Percentiles rank a stretch among this genome's conserved stretches.
These are phyloP conservation scores for Epichloe scottii DNA, from an alignment of 2,329 filamentous ascomycete species.

Conservation along the genomic window DNA sequence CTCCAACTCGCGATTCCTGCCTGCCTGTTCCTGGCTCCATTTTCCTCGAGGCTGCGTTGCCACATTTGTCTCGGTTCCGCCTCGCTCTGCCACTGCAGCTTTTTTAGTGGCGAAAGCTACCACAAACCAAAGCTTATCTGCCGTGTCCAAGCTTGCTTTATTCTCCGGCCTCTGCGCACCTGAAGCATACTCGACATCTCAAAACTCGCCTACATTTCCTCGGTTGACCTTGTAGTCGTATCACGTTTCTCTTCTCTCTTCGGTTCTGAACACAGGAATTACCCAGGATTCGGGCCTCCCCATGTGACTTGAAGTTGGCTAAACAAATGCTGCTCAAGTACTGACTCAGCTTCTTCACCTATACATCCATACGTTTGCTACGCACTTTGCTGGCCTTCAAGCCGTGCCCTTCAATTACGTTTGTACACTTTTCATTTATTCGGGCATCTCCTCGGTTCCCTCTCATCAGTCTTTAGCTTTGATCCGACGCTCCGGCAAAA, in stretches of 20 bases:
- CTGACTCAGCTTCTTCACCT: neutral
- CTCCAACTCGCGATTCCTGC: neutral
- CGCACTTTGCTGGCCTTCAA: neutral
- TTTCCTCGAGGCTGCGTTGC: neutral
- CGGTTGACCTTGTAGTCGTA: neutral
- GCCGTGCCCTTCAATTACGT: neutral
- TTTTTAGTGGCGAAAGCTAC: neutral
- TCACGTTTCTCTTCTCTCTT: neutral
- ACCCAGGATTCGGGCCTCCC: neutral
- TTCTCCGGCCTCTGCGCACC: neutral
- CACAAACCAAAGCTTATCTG: slow-evolving; percentile 1
- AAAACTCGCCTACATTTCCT: neutral
- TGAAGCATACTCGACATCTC: neutral
- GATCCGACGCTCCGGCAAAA: neutral
- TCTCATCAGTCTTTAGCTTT: neutral
- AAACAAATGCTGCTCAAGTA: neutral
- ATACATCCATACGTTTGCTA: neutral
- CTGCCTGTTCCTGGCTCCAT: neutral
- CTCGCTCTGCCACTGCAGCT: neutral
- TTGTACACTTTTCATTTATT: neutral
- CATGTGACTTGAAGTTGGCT: slow-evolving; percentile 2
- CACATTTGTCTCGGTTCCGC: neutral
- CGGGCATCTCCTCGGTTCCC: too few species aligned
- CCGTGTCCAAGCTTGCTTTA: neutral
- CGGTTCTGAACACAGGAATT: neutral